These are phyloP conservation scores for Dioszegia hungarica DNA, from an alignment of 768 basidiomycete genomes.

Conservation along the genomic window DNA sequence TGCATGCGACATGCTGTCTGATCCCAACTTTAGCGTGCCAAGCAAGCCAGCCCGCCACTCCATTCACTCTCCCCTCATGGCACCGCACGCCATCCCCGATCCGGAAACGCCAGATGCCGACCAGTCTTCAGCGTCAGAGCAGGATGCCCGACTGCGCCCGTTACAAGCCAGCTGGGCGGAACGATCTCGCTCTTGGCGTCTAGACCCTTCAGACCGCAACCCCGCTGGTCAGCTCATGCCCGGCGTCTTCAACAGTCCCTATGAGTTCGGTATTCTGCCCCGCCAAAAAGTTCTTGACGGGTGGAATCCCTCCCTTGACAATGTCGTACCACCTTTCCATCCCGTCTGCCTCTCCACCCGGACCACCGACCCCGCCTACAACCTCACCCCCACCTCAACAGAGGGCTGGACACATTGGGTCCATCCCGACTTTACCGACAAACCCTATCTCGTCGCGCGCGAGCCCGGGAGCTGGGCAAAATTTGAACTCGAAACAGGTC, in stretches of 20 bases:
- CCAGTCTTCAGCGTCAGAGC: background rate
- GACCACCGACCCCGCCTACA: slow-evolving; percentile 25
- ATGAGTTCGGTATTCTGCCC: slow-evolving; percentile 32
- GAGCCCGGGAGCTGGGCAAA: slow-evolving; percentile 30
- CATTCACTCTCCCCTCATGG: background rate
- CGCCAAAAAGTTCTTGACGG: slow-evolving; percentile 28
- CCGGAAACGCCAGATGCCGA: background rate
- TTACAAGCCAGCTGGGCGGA: slow-evolving; percentile 20
- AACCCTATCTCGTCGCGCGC: slow-evolving; percentile 40
- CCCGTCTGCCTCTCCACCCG: slow-evolving; percentile 35
- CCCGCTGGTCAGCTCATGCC: slow-evolving; percentile 29
- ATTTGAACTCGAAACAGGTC: slow-evolving; percentile 37
- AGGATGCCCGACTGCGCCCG: slow-evolving; percentile 2
- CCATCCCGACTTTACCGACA: slow-evolving; percentile 42
- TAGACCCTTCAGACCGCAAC: slow-evolving; percentile 13
- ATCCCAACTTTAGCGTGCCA: slow-evolving; percentile 18
- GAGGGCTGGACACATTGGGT: slow-evolving; percentile 41
- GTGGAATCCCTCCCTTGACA: slow-evolving; percentile 33
- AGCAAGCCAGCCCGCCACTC: background rate
- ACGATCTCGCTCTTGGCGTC: slow-evolving; percentile 21
- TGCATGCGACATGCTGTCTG: slow-evolving; percentile 33
- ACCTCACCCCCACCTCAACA: slow-evolving; percentile 32
- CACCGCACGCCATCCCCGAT: background rate
- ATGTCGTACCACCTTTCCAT: slow-evolving; percentile 24
- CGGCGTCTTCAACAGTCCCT: slow-evolving; percentile 25